Evolutionary conservation across 495 filamentous ascomycete species (phyloP).

Genomic region (Penicillium antarcticum): DNA sequence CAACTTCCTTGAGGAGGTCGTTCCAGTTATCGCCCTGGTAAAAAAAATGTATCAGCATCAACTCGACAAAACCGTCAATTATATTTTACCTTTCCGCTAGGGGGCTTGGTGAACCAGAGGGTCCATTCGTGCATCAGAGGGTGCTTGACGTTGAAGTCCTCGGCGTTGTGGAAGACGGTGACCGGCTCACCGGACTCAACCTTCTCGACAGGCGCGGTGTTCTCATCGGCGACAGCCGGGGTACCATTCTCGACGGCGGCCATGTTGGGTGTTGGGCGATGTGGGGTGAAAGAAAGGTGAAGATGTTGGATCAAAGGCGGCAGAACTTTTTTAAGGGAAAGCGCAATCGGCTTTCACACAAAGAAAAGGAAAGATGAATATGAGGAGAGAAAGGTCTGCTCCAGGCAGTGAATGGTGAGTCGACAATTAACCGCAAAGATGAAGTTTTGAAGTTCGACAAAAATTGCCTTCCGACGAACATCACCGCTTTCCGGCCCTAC

Average conservation of each 20-base stretch:
- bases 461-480: conserved; percentile 26
- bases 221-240: conserved; percentile 40
- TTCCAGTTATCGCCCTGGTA: conserved; percentile 99
- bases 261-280: conserved; percentile 28
- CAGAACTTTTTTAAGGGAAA: conserved; percentile 31
- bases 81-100: conserved; percentile 80
- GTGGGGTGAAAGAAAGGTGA: conserved; percentile 15
- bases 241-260: conserved; percentile 41
- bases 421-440: conserved; percentile 16
- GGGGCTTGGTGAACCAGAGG: conserved; percentile 98
- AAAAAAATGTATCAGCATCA: conserved; percentile 10
- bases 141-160: conserved; percentile 99
- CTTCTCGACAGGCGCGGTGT: conserved; percentile 31
- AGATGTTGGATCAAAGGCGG: conserved; percentile 18
- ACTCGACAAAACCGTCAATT: neutral
- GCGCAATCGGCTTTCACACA: conserved; percentile 21
- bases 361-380: neutral
- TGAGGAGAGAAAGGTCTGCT: conserved; percentile 28
- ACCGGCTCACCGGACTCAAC: conserved; percentile 42
- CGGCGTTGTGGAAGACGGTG: conserved; percentile 94
- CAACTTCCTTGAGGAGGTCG: conserved; percentile 94
- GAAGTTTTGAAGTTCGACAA: conserved; percentile 40
- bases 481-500: conserved; percentile 6
- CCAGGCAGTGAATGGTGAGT: conserved; percentile 38
- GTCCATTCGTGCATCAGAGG: conserved; percentile 96